Conservation (phyloP, 768 basidiomycete genomes). For the Mycena sanguinolenta region DNA sequence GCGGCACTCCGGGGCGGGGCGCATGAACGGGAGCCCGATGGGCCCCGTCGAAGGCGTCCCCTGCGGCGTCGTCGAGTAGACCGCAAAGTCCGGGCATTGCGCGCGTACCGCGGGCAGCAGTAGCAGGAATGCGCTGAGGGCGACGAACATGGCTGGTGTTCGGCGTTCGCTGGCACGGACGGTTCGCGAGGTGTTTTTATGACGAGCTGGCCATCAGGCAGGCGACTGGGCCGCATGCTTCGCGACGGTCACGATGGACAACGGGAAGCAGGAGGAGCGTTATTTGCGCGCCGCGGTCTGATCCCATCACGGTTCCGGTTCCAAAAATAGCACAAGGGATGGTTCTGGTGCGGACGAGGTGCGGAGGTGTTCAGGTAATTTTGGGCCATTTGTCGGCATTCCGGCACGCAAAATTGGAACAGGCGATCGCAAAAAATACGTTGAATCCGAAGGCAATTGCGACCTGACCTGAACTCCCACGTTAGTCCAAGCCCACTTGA, state of each 20-base stretch:
- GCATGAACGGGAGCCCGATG: conserved; percentile 65
- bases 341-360: too few relatives aligned
- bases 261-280: not conserved
- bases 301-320: too few relatives aligned
- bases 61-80: conserved; percentile 18
- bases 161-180: not conserved
- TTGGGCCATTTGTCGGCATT: too few relatives aligned
- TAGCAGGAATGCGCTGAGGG: not conserved
- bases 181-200: too few relatives aligned
- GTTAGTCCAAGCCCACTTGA: too few relatives aligned
- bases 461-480: too few relatives aligned
- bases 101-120: not conserved
- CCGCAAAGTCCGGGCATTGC: conserved; percentile 19
- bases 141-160: not conserved
- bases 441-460: too few relatives aligned
- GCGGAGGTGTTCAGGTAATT: too few relatives aligned
- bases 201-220: not conserved
- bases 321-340: too few relatives aligned
- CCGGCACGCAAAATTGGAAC: too few relatives aligned
- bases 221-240: not conserved
- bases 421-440: too few relatives aligned
- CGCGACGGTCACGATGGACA: not conserved
- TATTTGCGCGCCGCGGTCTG: too few relatives aligned
- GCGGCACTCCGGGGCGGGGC: conserved; percentile 57
- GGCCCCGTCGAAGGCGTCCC: conserved; percentile 43